Base-by-base conservation (phyloP, 305 asterid species). In the Striga hermonthica region DNA sequence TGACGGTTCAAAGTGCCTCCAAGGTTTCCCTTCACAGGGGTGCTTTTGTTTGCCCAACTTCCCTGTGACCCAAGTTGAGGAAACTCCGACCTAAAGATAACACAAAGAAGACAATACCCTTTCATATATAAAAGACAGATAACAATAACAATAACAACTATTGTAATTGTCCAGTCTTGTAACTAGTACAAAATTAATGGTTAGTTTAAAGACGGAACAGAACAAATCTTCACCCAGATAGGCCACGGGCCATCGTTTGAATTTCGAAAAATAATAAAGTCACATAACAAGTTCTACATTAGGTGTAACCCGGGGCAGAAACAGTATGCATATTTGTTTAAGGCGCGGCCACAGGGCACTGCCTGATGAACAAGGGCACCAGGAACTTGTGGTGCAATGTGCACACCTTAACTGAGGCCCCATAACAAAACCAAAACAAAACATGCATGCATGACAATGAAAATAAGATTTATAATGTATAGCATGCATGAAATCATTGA, bases 21-120 rank as follows among this genome's bases (percentile, higher is more conserved):
- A 64, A 64, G 72, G 69, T 55, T 78, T 73, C 83, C 98, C 77
- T 80, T 88, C 28, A 60, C 75, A 37, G 88, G 80, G 28, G 79
- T 71, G 74, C 13, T 79, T 82, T 86, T 88, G 80, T 73, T 74
- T 73, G 86, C 95, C 84, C 74, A 59, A 64, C 78, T 78, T 53
- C 73, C 77, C 67, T 82, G 89, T 10, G 70, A 71, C 57, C 81
- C 83, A 53, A 91, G 87, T 68, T 84, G 89, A 39, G 98, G 96
- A 72, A 80, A 94, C 66, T 79, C 96, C 9, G 82, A 77, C 81
- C 99, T 94, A 87, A 73, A 82, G 72, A 39, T 9, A 60, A 62
- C 31, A 61, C 31, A 22, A 22, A 2, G 2, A 22, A 22, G 31
- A 22, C 1, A 44, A 11, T 57, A 10, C 61, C 61, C 63, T 66